phyloP scores from a whole-genome alignment of 2,329 filamentous ascomycete genomes.

The Claviceps maximensis region DNA sequence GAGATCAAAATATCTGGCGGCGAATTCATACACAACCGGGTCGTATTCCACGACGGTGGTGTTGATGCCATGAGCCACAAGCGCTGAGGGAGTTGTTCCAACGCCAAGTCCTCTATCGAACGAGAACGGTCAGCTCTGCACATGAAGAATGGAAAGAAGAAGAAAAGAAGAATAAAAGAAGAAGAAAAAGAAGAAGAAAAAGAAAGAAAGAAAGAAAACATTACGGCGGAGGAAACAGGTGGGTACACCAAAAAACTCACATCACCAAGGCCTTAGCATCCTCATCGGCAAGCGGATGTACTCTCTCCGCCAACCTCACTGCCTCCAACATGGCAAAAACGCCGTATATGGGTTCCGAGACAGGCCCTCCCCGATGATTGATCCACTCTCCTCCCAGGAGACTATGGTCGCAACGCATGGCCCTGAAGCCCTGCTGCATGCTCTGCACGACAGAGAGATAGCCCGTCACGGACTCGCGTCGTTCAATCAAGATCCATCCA shows the following conservation, averaged over 20 bases:
- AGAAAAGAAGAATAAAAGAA: not conserved
- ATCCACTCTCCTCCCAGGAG: conserved; percentile 88
- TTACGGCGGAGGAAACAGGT: not conserved
- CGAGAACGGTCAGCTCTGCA: not conserved
- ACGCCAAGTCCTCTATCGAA: conserved; percentile 66
- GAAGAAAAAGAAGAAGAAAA: too few relatives aligned
- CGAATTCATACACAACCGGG: conserved; percentile 74
- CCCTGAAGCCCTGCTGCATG: conserved; percentile 53
- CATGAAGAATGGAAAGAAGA: not conserved
- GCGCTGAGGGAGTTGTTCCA: conserved; percentile 75
- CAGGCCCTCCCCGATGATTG: conserved; percentile 34
- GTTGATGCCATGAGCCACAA: conserved; percentile 77
- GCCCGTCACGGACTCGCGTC: conserved; percentile 76
- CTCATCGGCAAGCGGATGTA: conserved; percentile 40
- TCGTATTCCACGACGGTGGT: conserved; percentile 95
- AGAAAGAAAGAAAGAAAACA: not conserved
- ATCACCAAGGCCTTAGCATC: conserved; percentile 73
- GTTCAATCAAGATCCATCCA: conserved; percentile 65
- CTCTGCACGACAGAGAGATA: conserved; percentile 87
- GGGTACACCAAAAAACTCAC: conserved; percentile 40
- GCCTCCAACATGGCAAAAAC: conserved; percentile 96
- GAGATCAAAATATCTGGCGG: conserved; percentile 69
- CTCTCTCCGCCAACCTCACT: conserved; percentile 61
- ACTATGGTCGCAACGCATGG: conserved; percentile 88
- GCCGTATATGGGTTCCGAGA: conserved; percentile 81